phyloP scores from a whole-genome alignment of 768 basidiomycete genomes.

The Amyloporia xantha region DNA sequence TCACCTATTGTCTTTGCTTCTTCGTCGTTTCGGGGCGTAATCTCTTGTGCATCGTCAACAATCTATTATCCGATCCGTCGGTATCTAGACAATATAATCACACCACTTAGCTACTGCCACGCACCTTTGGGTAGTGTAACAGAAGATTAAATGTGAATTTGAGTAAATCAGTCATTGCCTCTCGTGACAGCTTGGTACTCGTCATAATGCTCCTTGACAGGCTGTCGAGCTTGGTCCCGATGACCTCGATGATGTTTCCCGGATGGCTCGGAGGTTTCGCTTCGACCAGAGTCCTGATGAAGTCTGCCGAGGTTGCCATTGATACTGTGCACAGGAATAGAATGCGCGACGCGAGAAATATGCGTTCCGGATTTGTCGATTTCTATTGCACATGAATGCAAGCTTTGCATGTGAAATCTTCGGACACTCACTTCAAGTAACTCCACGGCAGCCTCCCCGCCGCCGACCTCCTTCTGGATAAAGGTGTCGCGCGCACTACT shows the following conservation, averaged over 20 bases:
- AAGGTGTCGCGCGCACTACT: constrained; percentile 55
- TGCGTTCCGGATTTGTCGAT: constrained; percentile 51
- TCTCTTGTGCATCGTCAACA: neutral
- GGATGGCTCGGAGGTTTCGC: constrained; percentile 44
- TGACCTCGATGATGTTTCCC: constrained; percentile 53
- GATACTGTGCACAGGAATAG: constrained; percentile 69
- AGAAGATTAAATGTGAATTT: constrained; percentile 83
- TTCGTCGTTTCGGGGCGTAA: constrained; percentile 9
- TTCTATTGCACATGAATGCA: constrained; percentile 35
- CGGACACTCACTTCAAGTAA: constrained; percentile 49
- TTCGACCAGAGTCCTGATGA: constrained; percentile 58
- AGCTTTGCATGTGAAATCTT: neutral
- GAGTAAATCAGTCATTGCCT: constrained; percentile 76
- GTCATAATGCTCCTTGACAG: constrained; percentile 42
- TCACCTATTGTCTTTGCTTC: constrained; percentile 57
- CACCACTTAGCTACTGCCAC: constrained; percentile 10
- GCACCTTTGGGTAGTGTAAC: constrained; percentile 73
- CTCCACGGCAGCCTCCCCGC: constrained; percentile 48
- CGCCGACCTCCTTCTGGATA: constrained; percentile 51
- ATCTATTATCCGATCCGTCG: neutral
- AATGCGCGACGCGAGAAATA: constrained; percentile 71
- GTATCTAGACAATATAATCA: too few species aligned
- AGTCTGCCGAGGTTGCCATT: constrained; percentile 34
- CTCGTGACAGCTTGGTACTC: constrained; percentile 49
- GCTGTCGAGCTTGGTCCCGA: constrained; percentile 54